phyloP scores from a whole-genome alignment of 2,329 filamentous ascomycete genomes.

The Paecilomyces formosus region DNA sequence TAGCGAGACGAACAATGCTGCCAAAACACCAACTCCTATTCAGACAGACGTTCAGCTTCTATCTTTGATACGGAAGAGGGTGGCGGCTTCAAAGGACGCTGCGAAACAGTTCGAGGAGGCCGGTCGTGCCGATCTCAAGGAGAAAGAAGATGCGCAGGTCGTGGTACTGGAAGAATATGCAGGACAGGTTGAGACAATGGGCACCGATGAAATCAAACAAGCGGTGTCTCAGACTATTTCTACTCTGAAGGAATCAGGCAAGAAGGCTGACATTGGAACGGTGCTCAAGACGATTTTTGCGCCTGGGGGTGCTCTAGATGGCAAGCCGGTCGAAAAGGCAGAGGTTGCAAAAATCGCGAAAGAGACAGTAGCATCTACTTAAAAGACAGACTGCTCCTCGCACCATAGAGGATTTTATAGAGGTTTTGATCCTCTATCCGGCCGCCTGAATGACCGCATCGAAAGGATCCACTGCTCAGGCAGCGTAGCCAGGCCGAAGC shows the following conservation, averaged over 20 bases:
- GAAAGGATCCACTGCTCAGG: background rate
- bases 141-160: conserved; percentile 38
- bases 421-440: background rate
- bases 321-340: conserved; percentile 35
- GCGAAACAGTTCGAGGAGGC: conserved; percentile 34
- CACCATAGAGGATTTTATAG: background rate
- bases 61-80: conserved; percentile 38
- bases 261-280: conserved; percentile 28
- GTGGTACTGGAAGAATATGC: conserved; percentile 39
- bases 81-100: conserved; percentile 29
- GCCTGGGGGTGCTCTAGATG: conserved; percentile 33
- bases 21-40: conserved; percentile 38
- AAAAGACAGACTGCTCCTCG: conserved; percentile 1
- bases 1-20: conserved; percentile 43
- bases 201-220: conserved; percentile 30
- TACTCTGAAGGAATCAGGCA: conserved; percentile 25
- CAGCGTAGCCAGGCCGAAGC: background rate
- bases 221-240: conserved; percentile 29
- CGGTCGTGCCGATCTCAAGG: conserved; percentile 36
- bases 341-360: conserved; percentile 35
- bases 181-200: conserved; percentile 33
- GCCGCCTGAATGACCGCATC: background rate
- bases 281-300: conserved; percentile 38
- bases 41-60: conserved; percentile 41
- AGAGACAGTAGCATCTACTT: conserved; percentile 21